Percentiles rank a stretch among this genome's conserved stretches.
These are phyloP conservation scores for Chamaecyparis obtusa DNA, from an alignment of 75 land plant species.

Conservation along the genomic window DNA sequence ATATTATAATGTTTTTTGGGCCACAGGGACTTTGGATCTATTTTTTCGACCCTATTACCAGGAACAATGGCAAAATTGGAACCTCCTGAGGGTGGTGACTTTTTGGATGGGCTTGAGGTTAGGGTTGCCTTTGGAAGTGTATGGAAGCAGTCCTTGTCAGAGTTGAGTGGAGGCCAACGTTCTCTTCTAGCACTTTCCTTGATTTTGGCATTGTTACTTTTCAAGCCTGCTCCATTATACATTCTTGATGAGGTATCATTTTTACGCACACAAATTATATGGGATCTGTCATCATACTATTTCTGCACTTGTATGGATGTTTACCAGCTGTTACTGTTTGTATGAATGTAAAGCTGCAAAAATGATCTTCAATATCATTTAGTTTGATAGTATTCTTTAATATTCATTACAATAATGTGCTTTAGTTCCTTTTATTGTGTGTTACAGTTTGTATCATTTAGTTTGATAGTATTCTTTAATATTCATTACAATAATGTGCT, in stretches of 20 bases:
- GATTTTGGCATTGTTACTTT: constrained; percentile 91
- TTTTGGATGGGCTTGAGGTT: constrained; percentile 96
- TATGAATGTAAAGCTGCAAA: neutral
- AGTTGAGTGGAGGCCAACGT: constrained; percentile 98
- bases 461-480: neutral
- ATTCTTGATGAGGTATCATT: constrained; percentile 91
- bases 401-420: too few species aligned
- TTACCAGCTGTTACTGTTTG: neutral
- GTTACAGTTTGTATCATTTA: too few species aligned
- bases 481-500: neutral
- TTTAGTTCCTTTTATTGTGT: too few species aligned
- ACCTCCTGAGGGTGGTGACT: constrained; percentile 91
- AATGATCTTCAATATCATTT: neutral
- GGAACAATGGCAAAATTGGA: constrained; percentile 97
- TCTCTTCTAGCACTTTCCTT: constrained; percentile 95
- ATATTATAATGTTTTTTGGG: neutral
- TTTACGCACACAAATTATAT: neutral
- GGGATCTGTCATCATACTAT: neutral
- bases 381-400: neutral
- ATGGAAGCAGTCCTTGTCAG: constrained; percentile 99
- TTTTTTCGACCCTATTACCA: constrained; percentile 90
- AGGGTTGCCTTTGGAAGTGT: constrained; percentile 97
- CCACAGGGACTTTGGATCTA: constrained; percentile 94
- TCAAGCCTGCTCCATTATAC: constrained; percentile 97
- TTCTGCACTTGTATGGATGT: neutral